Evolutionary conservation across 2,329 filamentous ascomycete species (phyloP).

Genomic region (Aspergillus aculeatinus): DNA sequence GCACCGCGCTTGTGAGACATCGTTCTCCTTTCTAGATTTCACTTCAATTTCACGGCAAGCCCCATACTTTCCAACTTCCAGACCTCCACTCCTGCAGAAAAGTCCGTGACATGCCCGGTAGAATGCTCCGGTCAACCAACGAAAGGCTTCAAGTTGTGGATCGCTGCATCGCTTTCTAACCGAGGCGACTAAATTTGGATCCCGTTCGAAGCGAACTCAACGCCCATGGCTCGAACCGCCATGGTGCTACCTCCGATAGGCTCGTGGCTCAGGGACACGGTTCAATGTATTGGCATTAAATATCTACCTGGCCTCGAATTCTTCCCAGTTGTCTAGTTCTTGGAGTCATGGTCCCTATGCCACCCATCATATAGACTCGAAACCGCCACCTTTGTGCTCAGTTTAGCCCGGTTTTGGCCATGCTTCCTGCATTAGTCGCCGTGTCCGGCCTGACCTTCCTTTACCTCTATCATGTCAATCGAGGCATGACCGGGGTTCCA

Average conservation of each 20-base stretch:
- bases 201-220: neutral
- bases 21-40: neutral
- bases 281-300: neutral
- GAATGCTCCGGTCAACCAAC: neutral
- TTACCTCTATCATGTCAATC: slow-evolving; percentile 34
- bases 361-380: neutral
- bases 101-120: neutral
- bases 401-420: neutral
- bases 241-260: neutral
- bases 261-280: neutral
- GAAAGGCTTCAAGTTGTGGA: neutral
- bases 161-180: slow-evolving; percentile 9
- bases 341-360: neutral
- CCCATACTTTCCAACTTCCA: neutral
- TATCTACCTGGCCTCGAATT: neutral
- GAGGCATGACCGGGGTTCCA: slow-evolving; percentile 26
- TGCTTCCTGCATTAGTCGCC: slow-evolving; percentile 18
- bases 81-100: neutral
- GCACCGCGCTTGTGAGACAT: neutral
- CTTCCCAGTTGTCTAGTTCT: neutral
- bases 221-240: neutral
- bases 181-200: slow-evolving; percentile 14
- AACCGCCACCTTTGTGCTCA: neutral
- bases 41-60: neutral
- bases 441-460: slow-evolving; percentile 20